phyloP scores from a whole-genome alignment of 148 eudicot genomes.

The Hydrangea macrophylla region DNA sequence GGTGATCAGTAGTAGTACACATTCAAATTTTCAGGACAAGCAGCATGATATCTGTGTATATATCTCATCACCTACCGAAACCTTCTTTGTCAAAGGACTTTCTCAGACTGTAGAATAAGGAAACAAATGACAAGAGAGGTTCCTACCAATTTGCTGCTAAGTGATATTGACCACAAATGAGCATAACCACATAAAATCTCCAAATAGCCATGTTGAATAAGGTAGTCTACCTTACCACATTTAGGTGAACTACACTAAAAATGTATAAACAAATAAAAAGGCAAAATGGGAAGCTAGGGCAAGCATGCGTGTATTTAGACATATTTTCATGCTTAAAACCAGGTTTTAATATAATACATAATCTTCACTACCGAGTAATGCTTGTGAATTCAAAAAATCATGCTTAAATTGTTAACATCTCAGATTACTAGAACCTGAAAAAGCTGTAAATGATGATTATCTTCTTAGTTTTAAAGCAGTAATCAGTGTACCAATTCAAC shows the following conservation, averaged over 20 bases:
- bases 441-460: background rate
- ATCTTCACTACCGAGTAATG: background rate
- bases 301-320: no score
- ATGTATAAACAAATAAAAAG: background rate
- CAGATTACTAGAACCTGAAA: background rate
- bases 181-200: no score
- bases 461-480: no score
- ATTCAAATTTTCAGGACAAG: background rate
- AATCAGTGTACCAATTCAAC: no score
- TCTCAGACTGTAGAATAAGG: background rate
- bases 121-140: background rate
- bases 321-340: background rate
- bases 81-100: no score
- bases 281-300: background rate
- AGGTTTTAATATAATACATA: background rate
- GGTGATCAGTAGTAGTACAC: constrained; percentile 8
- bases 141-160: background rate
- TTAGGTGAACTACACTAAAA: background rate
- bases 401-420: background rate
- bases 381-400: no score
- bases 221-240: background rate
- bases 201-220: no score
- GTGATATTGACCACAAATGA: background rate
- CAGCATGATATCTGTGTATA: constrained; percentile 1
- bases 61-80: no score